Evolutionary conservation across 768 basidiomycete species (phyloP).

Genomic region (Boletus rubroflammeus): DNA sequence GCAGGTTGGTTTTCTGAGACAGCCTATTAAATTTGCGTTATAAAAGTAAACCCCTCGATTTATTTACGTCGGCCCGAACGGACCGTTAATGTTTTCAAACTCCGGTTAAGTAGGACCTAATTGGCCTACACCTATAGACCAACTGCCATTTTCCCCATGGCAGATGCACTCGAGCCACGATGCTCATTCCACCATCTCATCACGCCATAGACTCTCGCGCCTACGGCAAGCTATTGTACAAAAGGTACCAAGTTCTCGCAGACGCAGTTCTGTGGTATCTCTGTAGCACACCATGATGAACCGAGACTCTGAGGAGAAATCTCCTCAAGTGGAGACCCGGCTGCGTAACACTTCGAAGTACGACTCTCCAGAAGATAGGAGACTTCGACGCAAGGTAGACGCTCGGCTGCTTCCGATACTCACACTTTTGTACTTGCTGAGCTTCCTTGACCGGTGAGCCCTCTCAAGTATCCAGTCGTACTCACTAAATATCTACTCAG

Average conservation of each 20-base stretch:
- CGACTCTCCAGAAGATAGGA: conserved; percentile 18
- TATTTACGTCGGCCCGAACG: too few relatives aligned
- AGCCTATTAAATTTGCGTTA: too few relatives aligned
- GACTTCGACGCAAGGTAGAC: conserved; percentile 34
- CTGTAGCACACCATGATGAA: conserved; percentile 4
- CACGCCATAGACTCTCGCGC: conserved; percentile 1
- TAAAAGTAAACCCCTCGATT: too few relatives aligned
- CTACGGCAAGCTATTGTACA: neutral
- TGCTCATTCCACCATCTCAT: conserved; percentile 1
- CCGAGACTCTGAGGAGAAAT: conserved; percentile 9
- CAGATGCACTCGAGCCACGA: neutral
- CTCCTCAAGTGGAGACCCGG: conserved; percentile 4
- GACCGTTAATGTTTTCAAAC: too few relatives aligned
- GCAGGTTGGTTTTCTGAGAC: neutral
- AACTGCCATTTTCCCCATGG: too few relatives aligned
- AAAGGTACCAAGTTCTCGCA: neutral
- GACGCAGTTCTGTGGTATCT: neutral
- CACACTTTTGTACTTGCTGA: conserved; percentile 38
- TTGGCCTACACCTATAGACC: too few relatives aligned
- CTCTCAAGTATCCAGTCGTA: neutral
- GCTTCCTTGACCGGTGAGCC: conserved; percentile 39
- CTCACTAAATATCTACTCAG: conserved; percentile 8
- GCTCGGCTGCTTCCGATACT: conserved; percentile 38
- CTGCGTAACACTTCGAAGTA: neutral
- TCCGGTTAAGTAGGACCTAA: too few relatives aligned